Evolutionary conservation across 2,329 filamentous ascomycete genomes (phyloP).

Genomic region (Aureobasidium uvarum): DNA sequence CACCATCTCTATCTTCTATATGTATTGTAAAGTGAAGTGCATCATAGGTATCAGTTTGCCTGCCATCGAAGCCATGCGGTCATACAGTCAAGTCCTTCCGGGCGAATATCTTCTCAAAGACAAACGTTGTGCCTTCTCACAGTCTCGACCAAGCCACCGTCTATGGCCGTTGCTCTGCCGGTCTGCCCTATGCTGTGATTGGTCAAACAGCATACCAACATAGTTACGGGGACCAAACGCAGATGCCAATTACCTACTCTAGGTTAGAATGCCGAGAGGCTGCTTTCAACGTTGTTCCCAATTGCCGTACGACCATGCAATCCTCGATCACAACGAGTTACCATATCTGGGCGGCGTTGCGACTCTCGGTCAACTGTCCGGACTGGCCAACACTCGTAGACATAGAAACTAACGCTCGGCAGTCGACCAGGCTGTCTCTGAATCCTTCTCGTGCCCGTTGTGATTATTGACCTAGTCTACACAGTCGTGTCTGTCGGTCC

Average conservation of each 20-base stretch:
- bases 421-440: not conserved
- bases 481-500: not conserved
- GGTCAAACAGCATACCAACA: not conserved
- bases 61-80: not conserved
- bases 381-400: not conserved
- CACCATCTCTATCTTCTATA: not conserved
- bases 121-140: conserved; percentile 6
- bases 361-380: not conserved
- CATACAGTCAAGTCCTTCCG: not conserved
- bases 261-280: conserved; percentile 11
- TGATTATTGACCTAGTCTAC: conserved; percentile 4
- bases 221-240: not conserved
- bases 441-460: conserved; percentile 1
- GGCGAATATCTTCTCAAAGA: not conserved
- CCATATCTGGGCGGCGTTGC: not conserved
- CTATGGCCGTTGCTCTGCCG: not conserved
- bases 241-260: conserved; percentile 2
- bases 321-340: not conserved
- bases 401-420: conserved; percentile 3
- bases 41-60: not conserved
- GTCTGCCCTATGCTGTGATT: not conserved
- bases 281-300: conserved; percentile 3
- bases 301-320: conserved; percentile 11
- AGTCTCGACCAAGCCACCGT: conserved; percentile 11
- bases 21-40: not conserved